These are phyloP conservation scores for Termitomyces heimii DNA, from an alignment of 768 basidiomycete genomes.

Conservation along the genomic window DNA sequence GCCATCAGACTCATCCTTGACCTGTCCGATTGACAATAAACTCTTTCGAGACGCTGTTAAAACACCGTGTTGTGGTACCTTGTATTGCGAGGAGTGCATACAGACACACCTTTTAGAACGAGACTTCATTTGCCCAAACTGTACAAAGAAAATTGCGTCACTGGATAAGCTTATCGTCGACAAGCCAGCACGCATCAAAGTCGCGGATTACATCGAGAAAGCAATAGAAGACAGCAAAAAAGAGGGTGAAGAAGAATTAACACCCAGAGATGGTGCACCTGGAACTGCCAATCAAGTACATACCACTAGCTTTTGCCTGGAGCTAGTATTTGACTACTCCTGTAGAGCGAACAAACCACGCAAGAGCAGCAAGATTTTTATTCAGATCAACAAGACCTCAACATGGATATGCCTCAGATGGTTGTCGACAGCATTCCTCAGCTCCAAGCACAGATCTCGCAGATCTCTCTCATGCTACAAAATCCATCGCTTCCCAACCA, in stretches of 20 bases:
- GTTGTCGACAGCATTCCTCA: slow-evolving; percentile 73
- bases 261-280: slow-evolving; percentile 14
- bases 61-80: slow-evolving; percentile 88
- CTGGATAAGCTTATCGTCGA: slow-evolving; percentile 83
- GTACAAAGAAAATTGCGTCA: slow-evolving; percentile 81
- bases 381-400: slow-evolving; percentile 59
- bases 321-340: background rate
- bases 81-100: slow-evolving; percentile 97
- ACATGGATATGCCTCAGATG: slow-evolving; percentile 66
- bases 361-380: slow-evolving; percentile 63
- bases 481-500: slow-evolving; percentile 67
- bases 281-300: slow-evolving; percentile 30
- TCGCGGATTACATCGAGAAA: slow-evolving; percentile 77
- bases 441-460: slow-evolving; percentile 80
- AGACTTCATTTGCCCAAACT: slow-evolving; percentile 92
- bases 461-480: slow-evolving; percentile 74
- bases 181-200: slow-evolving; percentile 71
- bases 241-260: slow-evolving; percentile 46
- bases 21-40: slow-evolving; percentile 89
- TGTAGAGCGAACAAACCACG: slow-evolving; percentile 18
- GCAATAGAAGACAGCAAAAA: slow-evolving; percentile 73
- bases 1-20: slow-evolving; percentile 72
- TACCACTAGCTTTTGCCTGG: background rate
- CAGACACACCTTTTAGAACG: slow-evolving; percentile 90
- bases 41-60: slow-evolving; percentile 92